Percentiles rank a stretch among this genome's conserved stretches.
phyloP scores from a whole-genome alignment of 2,329 filamentous ascomycete species.

The Colletotrichum sp. region DNA sequence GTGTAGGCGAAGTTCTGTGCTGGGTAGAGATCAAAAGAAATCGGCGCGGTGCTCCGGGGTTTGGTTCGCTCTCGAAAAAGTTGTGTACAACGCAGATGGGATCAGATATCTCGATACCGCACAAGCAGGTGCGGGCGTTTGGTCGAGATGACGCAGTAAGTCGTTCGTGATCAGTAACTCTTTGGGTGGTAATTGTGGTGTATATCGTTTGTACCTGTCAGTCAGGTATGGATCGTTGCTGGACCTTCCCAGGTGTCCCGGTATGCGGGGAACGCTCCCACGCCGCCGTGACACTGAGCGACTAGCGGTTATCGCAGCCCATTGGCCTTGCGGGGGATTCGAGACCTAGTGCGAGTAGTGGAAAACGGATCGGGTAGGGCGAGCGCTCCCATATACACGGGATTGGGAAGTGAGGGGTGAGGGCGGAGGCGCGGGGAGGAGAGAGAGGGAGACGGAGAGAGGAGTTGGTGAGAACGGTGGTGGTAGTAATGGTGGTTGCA shows the following conservation, averaged over 20 bases:
- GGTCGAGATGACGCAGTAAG: background rate
- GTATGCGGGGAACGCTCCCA: conserved; percentile 64
- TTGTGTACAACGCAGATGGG: background rate
- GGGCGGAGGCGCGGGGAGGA: conserved; percentile 8
- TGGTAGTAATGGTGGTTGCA: background rate
- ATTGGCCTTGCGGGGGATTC: conserved; percentile 47
- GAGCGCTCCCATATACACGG: conserved; percentile 16
- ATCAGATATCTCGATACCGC: conserved; percentile 10
- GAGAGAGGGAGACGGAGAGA: background rate
- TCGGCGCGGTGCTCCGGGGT: background rate
- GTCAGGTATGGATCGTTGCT: background rate
- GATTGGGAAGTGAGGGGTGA: conserved; percentile 24
- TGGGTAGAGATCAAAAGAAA: background rate
- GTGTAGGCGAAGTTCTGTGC: background rate
- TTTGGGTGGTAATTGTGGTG: background rate
- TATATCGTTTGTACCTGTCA: background rate
- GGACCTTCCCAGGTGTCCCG: conserved; percentile 35
- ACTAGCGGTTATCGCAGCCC: conserved; percentile 62
- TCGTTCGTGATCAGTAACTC: background rate
- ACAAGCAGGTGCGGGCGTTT: background rate
- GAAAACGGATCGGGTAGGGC: background rate
- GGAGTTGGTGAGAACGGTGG: background rate
- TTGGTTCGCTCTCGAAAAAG: background rate
- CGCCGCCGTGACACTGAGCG: conserved; percentile 61
- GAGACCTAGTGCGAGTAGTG: conserved; percentile 1